phyloP scores from a whole-genome alignment of 805 yeast genomes.

The Candida verbasci region DNA sequence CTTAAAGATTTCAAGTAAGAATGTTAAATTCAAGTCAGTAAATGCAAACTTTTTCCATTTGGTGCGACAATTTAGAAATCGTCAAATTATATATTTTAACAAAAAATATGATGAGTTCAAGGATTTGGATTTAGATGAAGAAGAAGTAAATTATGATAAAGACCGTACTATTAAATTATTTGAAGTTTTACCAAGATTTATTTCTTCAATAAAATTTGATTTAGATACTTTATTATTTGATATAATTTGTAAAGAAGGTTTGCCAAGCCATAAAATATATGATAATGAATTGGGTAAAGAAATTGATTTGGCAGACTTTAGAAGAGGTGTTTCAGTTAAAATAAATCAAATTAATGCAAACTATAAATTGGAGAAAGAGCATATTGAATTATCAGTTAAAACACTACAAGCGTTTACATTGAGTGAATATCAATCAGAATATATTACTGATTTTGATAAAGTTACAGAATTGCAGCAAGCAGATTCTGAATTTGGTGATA shows the following conservation, averaged over 20 bases:
- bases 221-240: conserved; percentile 25
- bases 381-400: conserved; percentile 15
- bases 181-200: conserved; percentile 23
- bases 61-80: conserved; percentile 28
- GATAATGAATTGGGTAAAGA: conserved; percentile 20
- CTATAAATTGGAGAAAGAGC: conserved; percentile 20
- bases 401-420: conserved; percentile 29
- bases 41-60: conserved; percentile 35
- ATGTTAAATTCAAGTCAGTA: conserved; percentile 26
- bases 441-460: conserved; percentile 28
- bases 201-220: conserved; percentile 23
- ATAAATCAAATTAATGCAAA: conserved; percentile 17
- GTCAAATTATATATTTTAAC: conserved; percentile 21
- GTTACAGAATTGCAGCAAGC: conserved; percentile 15
- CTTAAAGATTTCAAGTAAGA: conserved; percentile 22
- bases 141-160: not conserved
- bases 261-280: conserved; percentile 27
- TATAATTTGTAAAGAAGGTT: conserved; percentile 36
- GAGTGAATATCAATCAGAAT: conserved; percentile 36
- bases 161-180: conserved; percentile 23
- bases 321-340: conserved; percentile 33
- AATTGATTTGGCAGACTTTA: conserved; percentile 31
- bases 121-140: not conserved
- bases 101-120: conserved; percentile 16
- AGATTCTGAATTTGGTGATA: conserved; percentile 24